phyloP scores from a whole-genome alignment of 345 rosid species.

The Arabidopsis arenosa region DNA sequence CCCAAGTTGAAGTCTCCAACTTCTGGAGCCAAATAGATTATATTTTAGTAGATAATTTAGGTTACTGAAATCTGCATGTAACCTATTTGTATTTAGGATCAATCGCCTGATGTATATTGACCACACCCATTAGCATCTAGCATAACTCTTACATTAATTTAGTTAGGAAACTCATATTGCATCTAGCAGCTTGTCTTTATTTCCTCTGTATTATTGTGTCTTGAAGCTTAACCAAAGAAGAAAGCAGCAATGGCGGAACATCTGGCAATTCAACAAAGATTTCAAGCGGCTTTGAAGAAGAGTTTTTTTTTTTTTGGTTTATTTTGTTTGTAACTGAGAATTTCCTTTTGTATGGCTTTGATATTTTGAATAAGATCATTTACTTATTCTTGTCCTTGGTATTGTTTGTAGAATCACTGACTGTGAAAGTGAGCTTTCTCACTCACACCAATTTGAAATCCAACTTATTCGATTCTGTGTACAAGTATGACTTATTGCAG shows the following conservation, averaged over 20 bases:
- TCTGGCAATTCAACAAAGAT: conserved; percentile 28
- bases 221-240: conserved; percentile 23
- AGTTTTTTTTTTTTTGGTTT: not conserved
- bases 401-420: not conserved
- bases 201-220: conserved; percentile 14
- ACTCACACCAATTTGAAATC: conserved; percentile 10
- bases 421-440: conserved; percentile 14
- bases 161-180: conserved; percentile 14
- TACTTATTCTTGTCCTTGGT: not conserved
- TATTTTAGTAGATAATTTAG: conserved; percentile 14
- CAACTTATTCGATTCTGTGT: not conserved
- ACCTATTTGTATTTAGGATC: conserved; percentile 37
- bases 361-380: not conserved
- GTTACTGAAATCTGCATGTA: conserved; percentile 22
- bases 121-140: conserved; percentile 18
- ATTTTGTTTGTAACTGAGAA: conserved; percentile 7
- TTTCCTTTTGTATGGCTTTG: conserved; percentile 3
- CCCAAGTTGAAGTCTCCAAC: conserved; percentile 75
- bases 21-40: conserved; percentile 37
- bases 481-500: not conserved
- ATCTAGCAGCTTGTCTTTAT: conserved; percentile 12
- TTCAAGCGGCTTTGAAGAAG: conserved; percentile 22
- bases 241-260: conserved; percentile 14
- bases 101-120: conserved; percentile 14
- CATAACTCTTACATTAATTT: conserved; percentile 2